These are phyloP conservation scores for Verticillium alfalfae DNA, from an alignment of 2,329 filamentous ascomycete species.

Conservation along the genomic window DNA sequence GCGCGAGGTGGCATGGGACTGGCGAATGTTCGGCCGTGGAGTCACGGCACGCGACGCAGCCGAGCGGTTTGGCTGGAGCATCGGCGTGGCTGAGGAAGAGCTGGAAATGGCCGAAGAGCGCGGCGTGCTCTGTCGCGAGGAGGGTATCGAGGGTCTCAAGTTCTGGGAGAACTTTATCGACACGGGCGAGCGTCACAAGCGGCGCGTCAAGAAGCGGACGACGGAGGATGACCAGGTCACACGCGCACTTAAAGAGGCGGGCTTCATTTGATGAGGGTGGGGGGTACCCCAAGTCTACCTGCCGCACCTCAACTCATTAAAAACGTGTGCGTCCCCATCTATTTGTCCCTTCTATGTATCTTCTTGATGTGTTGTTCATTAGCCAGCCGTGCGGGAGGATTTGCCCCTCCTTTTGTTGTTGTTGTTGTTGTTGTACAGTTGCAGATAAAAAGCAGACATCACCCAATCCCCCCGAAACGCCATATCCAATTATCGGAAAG, in stretches of 20 bases:
- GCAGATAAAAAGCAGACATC: neutral
- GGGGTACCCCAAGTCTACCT: neutral
- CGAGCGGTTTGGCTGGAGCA: conserved; percentile 91
- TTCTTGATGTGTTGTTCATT: neutral
- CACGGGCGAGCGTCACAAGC: conserved; percentile 29
- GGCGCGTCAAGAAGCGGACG: conserved; percentile 15
- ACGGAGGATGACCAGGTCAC: conserved; percentile 35
- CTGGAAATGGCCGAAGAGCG: conserved; percentile 95
- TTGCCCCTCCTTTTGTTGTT: neutral
- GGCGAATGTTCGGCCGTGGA: conserved; percentile 71
- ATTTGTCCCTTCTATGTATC: neutral
- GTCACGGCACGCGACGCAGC: conserved; percentile 87
- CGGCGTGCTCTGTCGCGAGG: conserved; percentile 82
- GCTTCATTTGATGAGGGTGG: neutral
- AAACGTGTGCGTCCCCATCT: neutral
- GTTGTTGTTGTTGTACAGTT: neutral
- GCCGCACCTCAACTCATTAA: neutral
- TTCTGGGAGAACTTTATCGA: conserved; percentile 84
- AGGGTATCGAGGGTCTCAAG: conserved; percentile 81
- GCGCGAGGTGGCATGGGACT: conserved; percentile 67
- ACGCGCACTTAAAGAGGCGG: conserved; percentile 31
- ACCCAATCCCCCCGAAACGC: neutral
- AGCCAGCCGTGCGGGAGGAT: neutral
- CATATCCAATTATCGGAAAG: neutral
- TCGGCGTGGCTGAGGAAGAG: conserved; percentile 92